Conservation (phyloP, 1,284 basidiomycete genomes). For the Clitocybe nebularis region DNA sequence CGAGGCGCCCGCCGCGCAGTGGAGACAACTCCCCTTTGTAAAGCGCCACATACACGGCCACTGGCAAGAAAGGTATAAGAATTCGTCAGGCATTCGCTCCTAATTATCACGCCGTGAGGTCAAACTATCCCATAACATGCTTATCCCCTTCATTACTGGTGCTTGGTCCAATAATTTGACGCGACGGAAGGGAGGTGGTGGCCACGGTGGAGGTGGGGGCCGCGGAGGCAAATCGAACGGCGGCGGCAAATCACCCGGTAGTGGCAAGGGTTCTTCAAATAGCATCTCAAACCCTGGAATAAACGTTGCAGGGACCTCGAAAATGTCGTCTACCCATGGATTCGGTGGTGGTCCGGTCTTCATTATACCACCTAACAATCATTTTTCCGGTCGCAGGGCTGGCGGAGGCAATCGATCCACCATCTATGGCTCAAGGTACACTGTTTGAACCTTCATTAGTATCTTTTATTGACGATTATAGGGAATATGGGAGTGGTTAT, state of each 20-base stretch:
- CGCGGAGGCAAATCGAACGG: slow-evolving; percentile 14
- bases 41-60: too few species aligned
- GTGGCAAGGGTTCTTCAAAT: too few species aligned
- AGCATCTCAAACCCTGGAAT: too few species aligned
- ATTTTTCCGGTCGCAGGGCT: slow-evolving; percentile 30
- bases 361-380: slow-evolving; percentile 30
- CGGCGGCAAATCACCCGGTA: slow-evolving; percentile 3
- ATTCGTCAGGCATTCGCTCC: too few species aligned
- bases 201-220: slow-evolving; percentile 13
- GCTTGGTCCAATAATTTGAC: background rate
- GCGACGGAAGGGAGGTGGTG: slow-evolving; percentile 6
- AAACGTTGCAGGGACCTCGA: slow-evolving; percentile 6
- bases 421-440: slow-evolving; percentile 30
- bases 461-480: slow-evolving; percentile 17
- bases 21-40: too few species aligned
- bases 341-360: slow-evolving; percentile 26
- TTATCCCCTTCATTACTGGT: background rate
- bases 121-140: too few species aligned
- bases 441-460: slow-evolving; percentile 5
- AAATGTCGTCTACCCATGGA: slow-evolving; percentile 24
- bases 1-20: too few species aligned
- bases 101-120: too few species aligned
- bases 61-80: too few species aligned
- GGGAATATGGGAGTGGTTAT: slow-evolving; percentile 52
- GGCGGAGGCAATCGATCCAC: slow-evolving; percentile 35